Evolutionary conservation across 805 yeast species (phyloP).

Genomic region (Cyberlindnera nakhonratchasimensis): DNA sequence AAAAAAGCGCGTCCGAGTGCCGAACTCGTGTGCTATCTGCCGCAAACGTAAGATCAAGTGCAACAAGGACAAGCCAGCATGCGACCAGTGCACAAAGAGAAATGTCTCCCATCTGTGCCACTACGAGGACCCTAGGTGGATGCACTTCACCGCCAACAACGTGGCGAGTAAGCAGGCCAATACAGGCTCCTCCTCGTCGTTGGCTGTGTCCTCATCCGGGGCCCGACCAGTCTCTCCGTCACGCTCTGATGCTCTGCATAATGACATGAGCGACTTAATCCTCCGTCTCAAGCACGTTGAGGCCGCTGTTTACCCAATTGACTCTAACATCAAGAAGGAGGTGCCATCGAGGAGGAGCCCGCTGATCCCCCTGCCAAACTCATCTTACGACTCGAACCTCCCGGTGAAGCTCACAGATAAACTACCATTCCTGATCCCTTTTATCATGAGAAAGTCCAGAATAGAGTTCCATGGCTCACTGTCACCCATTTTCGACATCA

Average conservation of each 20-base stretch:
- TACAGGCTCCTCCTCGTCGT: too few species aligned
- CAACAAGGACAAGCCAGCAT: constrained; percentile 47
- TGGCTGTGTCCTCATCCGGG: too few species aligned
- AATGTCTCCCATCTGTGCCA: constrained; percentile 36
- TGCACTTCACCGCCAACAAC: constrained; percentile 1
- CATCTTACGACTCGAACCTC: constrained; percentile 30
- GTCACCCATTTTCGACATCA: constrained; percentile 43
- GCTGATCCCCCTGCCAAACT: background rate
- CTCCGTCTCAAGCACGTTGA: background rate
- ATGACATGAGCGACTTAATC: background rate
- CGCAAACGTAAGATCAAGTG: constrained; percentile 45
- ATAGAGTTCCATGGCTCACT: constrained; percentile 49
- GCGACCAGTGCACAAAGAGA: constrained; percentile 52
- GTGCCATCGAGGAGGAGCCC: too few species aligned
- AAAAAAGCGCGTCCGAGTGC: constrained; percentile 31
- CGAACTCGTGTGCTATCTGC: constrained; percentile 45
- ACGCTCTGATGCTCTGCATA: background rate
- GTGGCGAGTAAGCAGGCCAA: too few species aligned
- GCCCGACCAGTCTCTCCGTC: background rate
- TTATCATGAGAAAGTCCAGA: constrained; percentile 38
- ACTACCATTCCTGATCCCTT: constrained; percentile 31
- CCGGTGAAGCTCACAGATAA: constrained; percentile 40
- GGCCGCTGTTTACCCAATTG: background rate
- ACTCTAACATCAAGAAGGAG: too few species aligned
- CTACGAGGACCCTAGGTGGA: constrained; percentile 12